Conservation (phyloP, 208 protist species). For the Trypanosoma vivax region DNA sequence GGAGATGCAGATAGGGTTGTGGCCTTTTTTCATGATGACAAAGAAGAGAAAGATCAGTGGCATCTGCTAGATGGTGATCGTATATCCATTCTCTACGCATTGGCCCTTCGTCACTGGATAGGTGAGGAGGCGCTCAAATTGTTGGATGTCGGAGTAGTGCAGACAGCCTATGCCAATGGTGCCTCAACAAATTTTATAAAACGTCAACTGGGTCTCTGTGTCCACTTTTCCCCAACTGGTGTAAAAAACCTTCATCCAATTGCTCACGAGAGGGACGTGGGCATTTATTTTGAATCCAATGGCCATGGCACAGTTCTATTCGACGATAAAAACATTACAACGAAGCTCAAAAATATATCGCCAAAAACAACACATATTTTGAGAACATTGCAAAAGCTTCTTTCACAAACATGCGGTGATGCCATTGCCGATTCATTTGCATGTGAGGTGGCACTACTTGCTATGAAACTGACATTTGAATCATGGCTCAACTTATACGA, state of each 20-base stretch:
- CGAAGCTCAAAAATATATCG: neutral
- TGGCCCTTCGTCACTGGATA: constrained; percentile 47
- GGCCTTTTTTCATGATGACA: constrained; percentile 32
- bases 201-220: constrained; percentile 33
- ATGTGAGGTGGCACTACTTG: constrained; percentile 53
- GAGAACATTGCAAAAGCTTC: constrained; percentile 24
- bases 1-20: constrained; percentile 94
- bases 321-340: constrained; percentile 13
- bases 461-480: constrained; percentile 28
- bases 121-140: constrained; percentile 21
- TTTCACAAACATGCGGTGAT: constrained; percentile 85
- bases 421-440: constrained; percentile 76
- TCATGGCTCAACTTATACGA: constrained; percentile 54
- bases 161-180: constrained; percentile 95
- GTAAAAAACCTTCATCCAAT: constrained; percentile 93
- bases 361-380: constrained; percentile 7
- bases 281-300: constrained; percentile 96
- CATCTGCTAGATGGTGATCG: constrained; percentile 78
- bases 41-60: constrained; percentile 17
- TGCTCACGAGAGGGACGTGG: constrained; percentile 83
- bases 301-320: constrained; percentile 94
- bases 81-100: constrained; percentile 65
- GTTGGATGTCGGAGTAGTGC: constrained; percentile 82
- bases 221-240: constrained; percentile 76
- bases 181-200: constrained; percentile 81